Base-by-base conservation (phyloP, 2,329 filamentous ascomycete genomes). In the Ascochyta rabiei region DNA sequence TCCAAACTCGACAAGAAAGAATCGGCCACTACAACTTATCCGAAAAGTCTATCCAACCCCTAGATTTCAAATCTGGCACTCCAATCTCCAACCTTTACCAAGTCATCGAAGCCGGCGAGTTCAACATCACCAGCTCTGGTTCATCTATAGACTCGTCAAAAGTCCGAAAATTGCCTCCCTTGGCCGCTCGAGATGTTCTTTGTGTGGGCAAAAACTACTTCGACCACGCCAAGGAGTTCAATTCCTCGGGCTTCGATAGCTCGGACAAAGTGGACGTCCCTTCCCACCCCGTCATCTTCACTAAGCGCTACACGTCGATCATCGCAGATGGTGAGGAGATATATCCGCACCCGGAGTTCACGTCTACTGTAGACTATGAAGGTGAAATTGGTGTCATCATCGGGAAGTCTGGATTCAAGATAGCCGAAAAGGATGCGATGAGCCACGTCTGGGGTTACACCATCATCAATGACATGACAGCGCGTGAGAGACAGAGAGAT, bases 161-260 rank as follows among this genome's bases (percentile, higher is more conserved):
- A 4, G 74, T 80, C 19, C 76, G 75, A 52, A 63, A 83, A 0
- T 73, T 83, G 0, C 72, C 82, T 2, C 79, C 81, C 0, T 75
- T 84, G 37, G 72, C 69, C 18, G 77, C 76, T 6, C 75, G 82
- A 23, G 82, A 85, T 64, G 71, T 85, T n/a, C 75, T 85, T 2
- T 81, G 41, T 26, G 80, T 85, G 2, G 81, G 82, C 24, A 84
- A 85, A 64, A 85, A 85, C 60, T 86, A 85, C 60, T 71, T 74
- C 28, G 82, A 83, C 35, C 83, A 86, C 62, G 83, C 83, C 1
- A 81, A 78, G 48, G 82, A 85, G 56, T 85, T 86, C 71, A 83
- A 85, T 61, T 75, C 69, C 10, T 82, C 79, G 1, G 82, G 83
- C 0, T 85, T 79, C 60, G 83, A 85, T 64, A 78, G 76, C 50